Percentiles rank a stretch among this genome's conserved stretches.
Conservation (phyloP, 768 basidiomycete species). For the Lentinula lateritia region DNA sequence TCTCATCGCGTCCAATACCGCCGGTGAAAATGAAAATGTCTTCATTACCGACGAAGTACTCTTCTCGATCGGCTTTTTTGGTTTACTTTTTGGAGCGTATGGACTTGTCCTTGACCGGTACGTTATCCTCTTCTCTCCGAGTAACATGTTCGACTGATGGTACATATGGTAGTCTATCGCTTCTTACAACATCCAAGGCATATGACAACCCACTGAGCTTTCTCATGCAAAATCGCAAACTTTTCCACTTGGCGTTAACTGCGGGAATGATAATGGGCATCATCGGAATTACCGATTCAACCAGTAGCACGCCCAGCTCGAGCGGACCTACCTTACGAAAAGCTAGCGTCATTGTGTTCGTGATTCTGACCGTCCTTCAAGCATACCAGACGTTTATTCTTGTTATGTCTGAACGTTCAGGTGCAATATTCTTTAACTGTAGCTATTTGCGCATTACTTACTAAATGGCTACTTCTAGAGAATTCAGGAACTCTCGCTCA, state of each 20-base stretch:
- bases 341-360: constrained; percentile 30
- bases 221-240: constrained; percentile 22
- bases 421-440: background rate
- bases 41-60: constrained; percentile 34
- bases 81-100: constrained; percentile 36
- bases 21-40: constrained; percentile 24
- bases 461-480: background rate
- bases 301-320: constrained; percentile 11
- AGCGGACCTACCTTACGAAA: constrained; percentile 21
- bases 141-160: constrained; percentile 9
- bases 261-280: constrained; percentile 30
- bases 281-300: constrained; percentile 16
- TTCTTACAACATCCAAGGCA: constrained; percentile 1
- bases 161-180: constrained; percentile 6
- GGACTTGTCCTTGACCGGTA: constrained; percentile 37
- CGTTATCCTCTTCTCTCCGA: background rate
- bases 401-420: constrained; percentile 1
- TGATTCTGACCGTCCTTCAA: constrained; percentile 28
- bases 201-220: background rate
- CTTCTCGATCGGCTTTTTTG: constrained; percentile 37
- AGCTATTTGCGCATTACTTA: constrained; percentile 1
- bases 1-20: constrained; percentile 23
- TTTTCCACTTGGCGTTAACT: constrained; percentile 24
- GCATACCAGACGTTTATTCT: constrained; percentile 24
- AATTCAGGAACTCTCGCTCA: background rate